Conservation (phyloP, 441 rosid genomes). For the Populus hybrid region DNA sequence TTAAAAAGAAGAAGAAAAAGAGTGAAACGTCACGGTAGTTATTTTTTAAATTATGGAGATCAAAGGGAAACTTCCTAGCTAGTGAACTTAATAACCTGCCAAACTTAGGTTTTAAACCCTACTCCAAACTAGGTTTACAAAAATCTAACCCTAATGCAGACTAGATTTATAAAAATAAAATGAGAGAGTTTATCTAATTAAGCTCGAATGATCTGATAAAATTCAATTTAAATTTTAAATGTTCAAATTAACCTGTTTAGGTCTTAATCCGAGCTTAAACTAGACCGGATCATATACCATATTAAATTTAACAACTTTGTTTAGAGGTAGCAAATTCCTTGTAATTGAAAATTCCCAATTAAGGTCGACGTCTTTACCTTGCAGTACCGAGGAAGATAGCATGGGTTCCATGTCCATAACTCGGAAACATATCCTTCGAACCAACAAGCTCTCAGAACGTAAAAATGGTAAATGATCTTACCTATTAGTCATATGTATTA, state of each 20-base stretch:
- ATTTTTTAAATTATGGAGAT: not conserved
- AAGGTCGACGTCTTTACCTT: no score
- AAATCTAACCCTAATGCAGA: no score
- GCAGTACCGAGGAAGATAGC: not conserved
- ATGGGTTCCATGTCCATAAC: not conserved
- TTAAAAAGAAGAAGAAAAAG: not conserved
- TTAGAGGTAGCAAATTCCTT: not conserved
- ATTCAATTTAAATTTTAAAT: no score
- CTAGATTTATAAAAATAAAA: no score
- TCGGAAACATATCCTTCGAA: not conserved
- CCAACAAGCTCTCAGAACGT: not conserved
- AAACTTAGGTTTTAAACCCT: not conserved
- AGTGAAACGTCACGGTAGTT: not conserved
- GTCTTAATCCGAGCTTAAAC: no score
- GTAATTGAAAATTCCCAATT: not conserved
- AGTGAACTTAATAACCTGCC: not conserved
- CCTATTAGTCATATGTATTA: no score
- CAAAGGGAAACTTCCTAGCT: not conserved
- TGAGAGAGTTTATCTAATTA: not conserved
- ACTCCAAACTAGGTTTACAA: not conserved
- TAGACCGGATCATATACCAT: not conserved
- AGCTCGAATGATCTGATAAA: no score
- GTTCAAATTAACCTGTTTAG: rapidly evolving
- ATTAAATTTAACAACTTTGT: not conserved
- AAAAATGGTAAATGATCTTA: no score